A percentile compares a stretch with the other conserved stretches of the same genome.
phyloP scores from a whole-genome alignment of 768 basidiomycete species.

The Strobilomyces dryophilus region DNA sequence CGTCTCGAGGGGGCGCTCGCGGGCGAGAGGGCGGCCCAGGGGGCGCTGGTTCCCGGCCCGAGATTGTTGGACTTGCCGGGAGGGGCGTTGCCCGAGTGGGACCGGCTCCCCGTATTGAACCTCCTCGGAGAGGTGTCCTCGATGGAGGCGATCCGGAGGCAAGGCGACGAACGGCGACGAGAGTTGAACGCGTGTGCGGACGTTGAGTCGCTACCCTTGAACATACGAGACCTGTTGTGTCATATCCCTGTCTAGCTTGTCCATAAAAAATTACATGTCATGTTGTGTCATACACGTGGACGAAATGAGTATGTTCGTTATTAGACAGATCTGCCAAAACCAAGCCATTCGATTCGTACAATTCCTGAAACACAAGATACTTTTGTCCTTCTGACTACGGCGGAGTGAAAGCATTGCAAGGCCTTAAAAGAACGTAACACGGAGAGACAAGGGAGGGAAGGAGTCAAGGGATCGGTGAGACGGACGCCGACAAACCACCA shows the following conservation, averaged over 20 bases:
- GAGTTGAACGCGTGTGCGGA: conserved; percentile 33
- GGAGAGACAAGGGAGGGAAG: background rate
- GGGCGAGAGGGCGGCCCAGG: conserved; percentile 8
- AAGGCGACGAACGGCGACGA: conserved; percentile 31
- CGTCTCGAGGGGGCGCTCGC: conserved; percentile 24
- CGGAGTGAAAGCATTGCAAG: conserved; percentile 5
- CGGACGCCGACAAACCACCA: background rate
- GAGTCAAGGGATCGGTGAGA: background rate
- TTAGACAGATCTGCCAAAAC: background rate
- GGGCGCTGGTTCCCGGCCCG: background rate
- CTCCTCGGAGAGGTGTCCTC: conserved; percentile 48
- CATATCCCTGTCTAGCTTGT: conserved; percentile 8
- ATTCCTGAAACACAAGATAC: conserved; percentile 16
- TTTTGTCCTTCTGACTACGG: conserved; percentile 17
- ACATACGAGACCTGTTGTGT: conserved; percentile 26
- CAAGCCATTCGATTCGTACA: conserved; percentile 16
- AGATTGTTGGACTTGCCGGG: conserved; percentile 58
- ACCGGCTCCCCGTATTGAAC: conserved; percentile 64
- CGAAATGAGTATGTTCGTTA: too few relatives aligned
- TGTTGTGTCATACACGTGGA: background rate
- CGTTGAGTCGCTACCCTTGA: conserved; percentile 13
- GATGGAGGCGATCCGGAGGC: conserved; percentile 32
- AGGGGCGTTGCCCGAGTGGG: conserved; percentile 47
- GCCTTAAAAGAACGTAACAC: conserved; percentile 1
- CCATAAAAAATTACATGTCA: background rate